phyloP scores from a whole-genome alignment of 257 asterid genomes.

The Solanum medicagineum region DNA sequence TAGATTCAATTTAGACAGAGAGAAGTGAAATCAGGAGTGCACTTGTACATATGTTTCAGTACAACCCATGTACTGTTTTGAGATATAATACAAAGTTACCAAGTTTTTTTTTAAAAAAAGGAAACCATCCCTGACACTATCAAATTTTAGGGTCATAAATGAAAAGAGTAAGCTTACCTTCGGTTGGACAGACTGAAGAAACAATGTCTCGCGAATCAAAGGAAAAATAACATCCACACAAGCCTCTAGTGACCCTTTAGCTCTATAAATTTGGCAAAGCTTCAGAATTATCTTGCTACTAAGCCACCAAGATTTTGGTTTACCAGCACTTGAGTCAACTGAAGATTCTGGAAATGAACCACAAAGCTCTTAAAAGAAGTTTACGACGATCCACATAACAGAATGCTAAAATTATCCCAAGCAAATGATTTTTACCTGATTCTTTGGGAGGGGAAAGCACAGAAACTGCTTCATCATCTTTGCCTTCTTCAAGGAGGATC shows the following conservation, averaged over 20 bases:
- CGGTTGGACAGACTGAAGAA: slow-evolving; percentile 39
- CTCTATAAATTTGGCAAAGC: slow-evolving; percentile 64
- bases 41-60: no score
- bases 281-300: slow-evolving; percentile 66
- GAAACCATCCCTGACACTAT: neutral
- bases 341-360: slow-evolving; percentile 22
- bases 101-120: neutral
- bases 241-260: slow-evolving; percentile 50
- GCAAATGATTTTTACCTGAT: slow-evolving; percentile 22
- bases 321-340: slow-evolving; percentile 10
- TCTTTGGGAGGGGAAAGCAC: slow-evolving; percentile 70
- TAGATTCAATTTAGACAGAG: no score
- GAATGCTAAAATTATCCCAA: neutral
- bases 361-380: neutral
- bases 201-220: slow-evolving; percentile 57
- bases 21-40: no score
- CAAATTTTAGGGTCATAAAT: neutral
- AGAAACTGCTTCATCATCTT: slow-evolving; percentile 75
- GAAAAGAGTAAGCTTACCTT: slow-evolving; percentile 24
- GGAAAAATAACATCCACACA: slow-evolving; percentile 64
- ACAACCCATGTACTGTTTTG: no score
- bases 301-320: slow-evolving; percentile 54
- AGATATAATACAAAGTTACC: no score
- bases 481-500: slow-evolving; percentile 69
- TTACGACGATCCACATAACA: neutral